Conservation (phyloP, 805 yeast species). For the Wickerhamiella azyma region DNA sequence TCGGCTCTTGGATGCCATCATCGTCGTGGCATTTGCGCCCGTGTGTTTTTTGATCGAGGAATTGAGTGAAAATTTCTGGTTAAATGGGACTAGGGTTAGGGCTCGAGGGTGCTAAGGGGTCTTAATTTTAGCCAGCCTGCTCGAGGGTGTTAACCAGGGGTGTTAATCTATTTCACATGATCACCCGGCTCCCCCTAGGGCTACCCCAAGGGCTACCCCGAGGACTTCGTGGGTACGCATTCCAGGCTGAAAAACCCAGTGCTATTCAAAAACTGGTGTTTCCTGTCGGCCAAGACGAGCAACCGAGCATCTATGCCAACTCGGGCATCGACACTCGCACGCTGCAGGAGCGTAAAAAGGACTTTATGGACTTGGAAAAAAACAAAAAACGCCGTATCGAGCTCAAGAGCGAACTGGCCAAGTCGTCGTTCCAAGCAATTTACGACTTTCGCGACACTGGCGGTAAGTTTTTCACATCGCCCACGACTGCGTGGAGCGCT, state of each 20-base stretch:
- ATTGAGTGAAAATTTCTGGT: slow-evolving; percentile 2
- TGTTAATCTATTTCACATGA: background rate
- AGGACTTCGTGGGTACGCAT: slow-evolving; percentile 4
- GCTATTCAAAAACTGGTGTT: slow-evolving; percentile 23
- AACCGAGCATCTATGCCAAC: slow-evolving; percentile 30
- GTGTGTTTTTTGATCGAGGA: slow-evolving; percentile 26
- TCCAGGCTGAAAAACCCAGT: slow-evolving; percentile 18
- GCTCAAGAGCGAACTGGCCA: slow-evolving; percentile 47
- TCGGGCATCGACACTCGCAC: slow-evolving; percentile 30
- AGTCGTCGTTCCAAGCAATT: slow-evolving; percentile 54
- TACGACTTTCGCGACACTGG: slow-evolving; percentile 54
- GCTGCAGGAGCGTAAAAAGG: slow-evolving; percentile 30
- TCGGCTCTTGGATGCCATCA: slow-evolving; percentile 20
- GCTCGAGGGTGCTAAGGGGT: background rate
- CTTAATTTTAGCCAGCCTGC: background rate
- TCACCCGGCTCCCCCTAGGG: background rate
- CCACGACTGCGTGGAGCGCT: slow-evolving; percentile 59
- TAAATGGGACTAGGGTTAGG: background rate
- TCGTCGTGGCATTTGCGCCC: slow-evolving; percentile 28
- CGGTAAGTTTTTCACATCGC: slow-evolving; percentile 77
- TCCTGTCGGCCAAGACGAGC: slow-evolving; percentile 34
- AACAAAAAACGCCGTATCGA: slow-evolving; percentile 36
- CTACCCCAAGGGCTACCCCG: background rate
- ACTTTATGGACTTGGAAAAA: slow-evolving; percentile 37
- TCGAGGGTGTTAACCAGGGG: background rate